phyloP scores from a whole-genome alignment of 75 land plant species.

The Gnetum montanum region DNA sequence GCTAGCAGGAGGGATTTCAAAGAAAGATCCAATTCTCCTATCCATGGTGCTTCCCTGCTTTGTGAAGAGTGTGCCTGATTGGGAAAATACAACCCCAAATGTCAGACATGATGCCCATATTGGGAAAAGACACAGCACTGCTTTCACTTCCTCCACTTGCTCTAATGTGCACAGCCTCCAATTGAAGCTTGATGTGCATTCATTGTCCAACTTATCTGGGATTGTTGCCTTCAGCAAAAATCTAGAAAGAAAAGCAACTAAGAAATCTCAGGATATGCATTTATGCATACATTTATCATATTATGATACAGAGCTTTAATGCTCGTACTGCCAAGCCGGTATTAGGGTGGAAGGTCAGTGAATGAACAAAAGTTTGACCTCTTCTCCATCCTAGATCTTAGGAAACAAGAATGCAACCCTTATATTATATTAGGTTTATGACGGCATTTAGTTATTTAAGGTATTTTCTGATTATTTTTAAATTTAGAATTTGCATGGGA shows the following conservation, averaged over 20 bases:
- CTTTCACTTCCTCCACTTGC: conserved; percentile 29
- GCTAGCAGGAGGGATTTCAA: conserved; percentile 79
- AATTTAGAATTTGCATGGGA: no score
- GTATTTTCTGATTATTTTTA: no score
- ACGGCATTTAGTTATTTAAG: no score
- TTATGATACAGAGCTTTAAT: neutral
- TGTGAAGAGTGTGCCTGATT: conserved; percentile 72
- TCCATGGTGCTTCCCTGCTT: conserved; percentile 77
- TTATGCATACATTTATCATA: neutral
- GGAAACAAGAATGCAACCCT: neutral
- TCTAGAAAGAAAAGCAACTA: conserved; percentile 8
- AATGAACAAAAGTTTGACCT: neutral
- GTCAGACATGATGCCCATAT: conserved; percentile 66
- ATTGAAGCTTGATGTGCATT: neutral
- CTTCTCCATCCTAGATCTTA: neutral
- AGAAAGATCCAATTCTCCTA: conserved; percentile 37
- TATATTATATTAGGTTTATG: no score
- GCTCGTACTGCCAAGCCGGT: neutral
- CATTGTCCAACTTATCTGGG: neutral
- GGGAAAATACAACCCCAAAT: conserved; percentile 77
- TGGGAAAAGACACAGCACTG: conserved; percentile 47
- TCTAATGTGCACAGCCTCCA: conserved; percentile 18
- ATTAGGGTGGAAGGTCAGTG: neutral
- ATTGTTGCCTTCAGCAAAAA: conserved; percentile 38
- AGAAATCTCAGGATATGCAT: neutral